phyloP scores from a whole-genome alignment of 345 rosid genomes.

The Sisymbrium irio region DNA sequence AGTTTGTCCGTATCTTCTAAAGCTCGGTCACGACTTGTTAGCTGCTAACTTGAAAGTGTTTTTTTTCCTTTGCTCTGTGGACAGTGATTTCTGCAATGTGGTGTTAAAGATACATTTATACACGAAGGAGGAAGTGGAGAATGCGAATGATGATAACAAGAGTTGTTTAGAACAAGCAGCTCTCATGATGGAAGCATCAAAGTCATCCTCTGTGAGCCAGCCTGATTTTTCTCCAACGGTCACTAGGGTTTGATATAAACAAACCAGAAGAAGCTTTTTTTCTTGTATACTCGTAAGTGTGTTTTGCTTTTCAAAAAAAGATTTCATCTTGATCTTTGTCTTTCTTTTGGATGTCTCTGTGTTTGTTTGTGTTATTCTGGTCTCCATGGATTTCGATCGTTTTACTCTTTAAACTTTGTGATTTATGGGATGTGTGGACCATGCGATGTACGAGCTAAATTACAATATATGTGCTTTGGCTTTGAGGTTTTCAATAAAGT shows the following conservation, averaged over 20 bases:
- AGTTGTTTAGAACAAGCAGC: constrained; percentile 91
- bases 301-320: constrained; percentile 7
- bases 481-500: too few relatives aligned
- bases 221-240: constrained; percentile 71
- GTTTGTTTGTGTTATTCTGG: constrained; percentile 18
- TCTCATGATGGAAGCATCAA: constrained; percentile 64
- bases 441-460: too few relatives aligned
- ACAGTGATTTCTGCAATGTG: constrained; percentile 82
- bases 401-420: not conserved
- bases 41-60: not conserved
- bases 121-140: constrained; percentile 86
- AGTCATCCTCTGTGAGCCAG: constrained; percentile 86
- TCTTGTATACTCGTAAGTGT: constrained; percentile 2
- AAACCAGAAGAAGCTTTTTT: not conserved
- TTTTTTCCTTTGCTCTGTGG: not conserved
- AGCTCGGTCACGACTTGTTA: not conserved
- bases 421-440: not conserved
- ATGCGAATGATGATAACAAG: constrained; percentile 81
- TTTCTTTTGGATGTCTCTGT: not conserved
- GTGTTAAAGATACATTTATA: constrained; percentile 80
- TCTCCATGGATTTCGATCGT: not conserved
- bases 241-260: constrained; percentile 39
- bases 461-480: too few relatives aligned
- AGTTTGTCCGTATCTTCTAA: constrained; percentile 34
- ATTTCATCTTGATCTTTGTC: constrained; percentile 3